Conservation (phyloP, 805 yeast genomes). For the Kazachstania viticola region DNA sequence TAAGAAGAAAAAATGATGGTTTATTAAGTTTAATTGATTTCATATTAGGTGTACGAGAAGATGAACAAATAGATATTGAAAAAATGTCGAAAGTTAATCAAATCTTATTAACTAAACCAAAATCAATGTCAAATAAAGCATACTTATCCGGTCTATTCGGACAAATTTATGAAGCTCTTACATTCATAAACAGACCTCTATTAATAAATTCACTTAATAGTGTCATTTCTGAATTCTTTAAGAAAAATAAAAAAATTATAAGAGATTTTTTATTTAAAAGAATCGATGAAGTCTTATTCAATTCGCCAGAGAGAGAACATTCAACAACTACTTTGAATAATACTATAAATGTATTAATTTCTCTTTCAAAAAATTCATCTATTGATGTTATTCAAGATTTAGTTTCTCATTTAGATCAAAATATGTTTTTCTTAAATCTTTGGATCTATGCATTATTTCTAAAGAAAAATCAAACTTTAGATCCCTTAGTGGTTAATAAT, state of each 20-base stretch:
- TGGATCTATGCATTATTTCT: constrained; percentile 31
- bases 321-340: constrained; percentile 45
- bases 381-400: constrained; percentile 27
- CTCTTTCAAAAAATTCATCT: constrained; percentile 40
- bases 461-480: constrained; percentile 18
- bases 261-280: constrained; percentile 46
- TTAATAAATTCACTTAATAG: constrained; percentile 46
- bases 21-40: constrained; percentile 65
- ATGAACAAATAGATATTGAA: constrained; percentile 48
- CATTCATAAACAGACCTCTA: constrained; percentile 48
- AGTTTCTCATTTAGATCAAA: constrained; percentile 7
- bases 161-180: constrained; percentile 52
- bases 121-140: constrained; percentile 29
- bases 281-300: constrained; percentile 34
- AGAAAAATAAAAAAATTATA: constrained; percentile 37
- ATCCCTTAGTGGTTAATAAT: constrained; percentile 7
- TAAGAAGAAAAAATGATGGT: constrained; percentile 52
- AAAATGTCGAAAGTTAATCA: constrained; percentile 58
- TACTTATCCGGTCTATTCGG: constrained; percentile 50
- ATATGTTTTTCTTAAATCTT: constrained; percentile 22
- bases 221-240: constrained; percentile 41
- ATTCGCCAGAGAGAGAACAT: constrained; percentile 26
- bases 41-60: constrained; percentile 63
- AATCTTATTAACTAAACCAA: constrained; percentile 55
- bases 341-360: constrained; percentile 50